Evolutionary conservation across 257 asterid species (phyloP).

Genomic region (Leptodermis oblonga): DNA sequence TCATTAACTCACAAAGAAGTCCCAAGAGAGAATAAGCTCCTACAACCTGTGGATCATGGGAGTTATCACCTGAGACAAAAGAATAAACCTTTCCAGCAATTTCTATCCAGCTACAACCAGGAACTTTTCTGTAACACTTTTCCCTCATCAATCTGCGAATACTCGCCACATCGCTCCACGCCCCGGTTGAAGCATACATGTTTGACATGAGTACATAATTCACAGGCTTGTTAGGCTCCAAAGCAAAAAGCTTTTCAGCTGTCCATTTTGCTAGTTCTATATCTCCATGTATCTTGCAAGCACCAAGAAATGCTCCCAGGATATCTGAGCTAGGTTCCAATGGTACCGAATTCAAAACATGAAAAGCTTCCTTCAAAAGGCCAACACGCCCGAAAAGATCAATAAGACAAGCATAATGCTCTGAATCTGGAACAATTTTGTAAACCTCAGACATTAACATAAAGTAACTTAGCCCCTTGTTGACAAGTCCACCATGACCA

Average conservation of each 20-base stretch:
- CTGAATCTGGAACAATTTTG: constrained; percentile 25
- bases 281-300: constrained; percentile 32
- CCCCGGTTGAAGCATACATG: constrained; percentile 23
- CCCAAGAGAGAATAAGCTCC: constrained; percentile 10
- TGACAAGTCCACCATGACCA: constrained; percentile 31
- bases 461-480: constrained; percentile 33
- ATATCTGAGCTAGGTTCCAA: constrained; percentile 20
- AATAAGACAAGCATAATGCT: constrained; percentile 31
- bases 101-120: constrained; percentile 37
- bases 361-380: constrained; percentile 29
- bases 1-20: constrained; percentile 11
- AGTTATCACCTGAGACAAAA: constrained; percentile 17
- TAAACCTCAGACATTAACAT: constrained; percentile 24
- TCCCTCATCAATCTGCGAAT: constrained; percentile 22
- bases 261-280: constrained; percentile 28
- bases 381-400: constrained; percentile 37
- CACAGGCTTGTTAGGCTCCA: constrained; percentile 31
- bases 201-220: constrained; percentile 28
- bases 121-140: constrained; percentile 13
- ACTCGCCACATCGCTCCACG: constrained; percentile 29
- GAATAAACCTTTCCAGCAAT: constrained; percentile 17
- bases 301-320: constrained; percentile 33
- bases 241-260: constrained; percentile 21
- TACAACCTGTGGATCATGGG: constrained; percentile 7
- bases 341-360: constrained; percentile 23